Percentiles rank a stretch among this genome's conserved stretches.
These are phyloP conservation scores for Didymella exigua DNA, from an alignment of 2,329 filamentous ascomycete species.

Conservation along the genomic window DNA sequence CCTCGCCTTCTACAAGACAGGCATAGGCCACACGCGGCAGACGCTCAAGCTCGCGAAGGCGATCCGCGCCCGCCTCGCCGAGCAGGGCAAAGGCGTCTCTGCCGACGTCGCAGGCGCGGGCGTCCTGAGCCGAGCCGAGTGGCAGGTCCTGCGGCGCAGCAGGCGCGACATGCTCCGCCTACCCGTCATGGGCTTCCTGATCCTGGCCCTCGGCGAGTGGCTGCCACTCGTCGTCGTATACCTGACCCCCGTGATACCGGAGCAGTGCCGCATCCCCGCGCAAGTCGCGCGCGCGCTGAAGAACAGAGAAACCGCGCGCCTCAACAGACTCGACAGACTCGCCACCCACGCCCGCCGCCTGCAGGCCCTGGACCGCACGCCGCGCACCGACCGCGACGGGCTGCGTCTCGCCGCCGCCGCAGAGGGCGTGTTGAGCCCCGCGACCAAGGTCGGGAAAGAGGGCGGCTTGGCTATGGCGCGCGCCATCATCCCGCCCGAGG, in stretches of 20 bases:
- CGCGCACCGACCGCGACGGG: neutral
- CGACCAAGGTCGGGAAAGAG: constrained; percentile 2
- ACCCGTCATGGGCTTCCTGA: constrained; percentile 75
- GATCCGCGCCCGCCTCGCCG: constrained; percentile 49
- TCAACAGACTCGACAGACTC: constrained; percentile 25
- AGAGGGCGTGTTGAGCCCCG: constrained; percentile 1
- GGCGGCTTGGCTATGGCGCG: constrained; percentile 11
- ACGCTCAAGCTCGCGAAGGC: constrained; percentile 61
- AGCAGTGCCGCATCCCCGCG: constrained; percentile 79
- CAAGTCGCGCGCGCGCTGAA: constrained; percentile 68
- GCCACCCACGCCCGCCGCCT: constrained; percentile 26
- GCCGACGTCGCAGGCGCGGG: constrained; percentile 9
- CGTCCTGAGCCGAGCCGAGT: constrained; percentile 66
- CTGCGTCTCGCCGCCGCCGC: constrained; percentile 5
- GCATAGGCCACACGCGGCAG: constrained; percentile 73
- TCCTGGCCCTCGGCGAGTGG: constrained; percentile 83
- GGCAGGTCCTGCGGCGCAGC: constrained; percentile 72
- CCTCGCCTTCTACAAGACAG: constrained; percentile 83
- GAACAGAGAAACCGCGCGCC: constrained; percentile 59
- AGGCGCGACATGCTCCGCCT: constrained; percentile 76
- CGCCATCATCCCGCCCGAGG: constrained; percentile 4
- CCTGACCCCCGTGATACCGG: constrained; percentile 74
- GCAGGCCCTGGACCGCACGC: constrained; percentile 9
- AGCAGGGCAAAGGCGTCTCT: constrained; percentile 4
- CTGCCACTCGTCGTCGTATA: constrained; percentile 78